Evolutionary conservation across 352 stramenopile genomes (phyloP).

Genomic region (Pythium periplocum): DNA sequence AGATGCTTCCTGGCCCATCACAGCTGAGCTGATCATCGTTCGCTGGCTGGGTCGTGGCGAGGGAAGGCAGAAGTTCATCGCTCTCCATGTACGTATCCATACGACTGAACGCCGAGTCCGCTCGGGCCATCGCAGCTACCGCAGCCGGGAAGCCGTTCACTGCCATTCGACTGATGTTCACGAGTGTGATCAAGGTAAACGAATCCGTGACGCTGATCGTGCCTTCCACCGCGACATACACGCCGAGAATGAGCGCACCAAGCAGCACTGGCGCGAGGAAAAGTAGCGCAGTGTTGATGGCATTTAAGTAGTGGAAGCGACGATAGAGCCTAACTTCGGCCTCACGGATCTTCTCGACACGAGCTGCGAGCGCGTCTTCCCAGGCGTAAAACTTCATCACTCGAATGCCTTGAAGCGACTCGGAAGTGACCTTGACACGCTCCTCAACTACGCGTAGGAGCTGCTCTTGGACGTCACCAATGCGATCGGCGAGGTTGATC

Average conservation of each 20-base stretch:
- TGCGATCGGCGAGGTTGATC: slow-evolving; percentile 12
- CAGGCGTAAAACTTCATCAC: slow-evolving; percentile 91
- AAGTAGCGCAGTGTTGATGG: slow-evolving; percentile 51
- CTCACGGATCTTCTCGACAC: slow-evolving; percentile 34
- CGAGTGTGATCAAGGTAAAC: slow-evolving; percentile 49
- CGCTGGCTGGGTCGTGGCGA: neutral
- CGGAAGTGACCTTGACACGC: slow-evolving; percentile 91
- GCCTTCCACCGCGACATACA: slow-evolving; percentile 34
- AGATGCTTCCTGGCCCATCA: slow-evolving; percentile 11
- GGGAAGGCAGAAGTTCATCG: slow-evolving; percentile 8
- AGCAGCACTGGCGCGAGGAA: slow-evolving; percentile 48
- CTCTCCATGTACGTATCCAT: slow-evolving; percentile 24
- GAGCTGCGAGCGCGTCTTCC: slow-evolving; percentile 41
- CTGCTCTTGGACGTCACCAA: slow-evolving; percentile 19
- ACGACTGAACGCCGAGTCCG: slow-evolving; percentile 15
- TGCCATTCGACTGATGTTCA: slow-evolving; percentile 51
- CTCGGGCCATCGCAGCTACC: slow-evolving; percentile 19
- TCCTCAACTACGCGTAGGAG: slow-evolving; percentile 30
- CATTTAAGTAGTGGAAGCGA: slow-evolving; percentile 50
- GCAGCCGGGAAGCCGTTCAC: slow-evolving; percentile 22
- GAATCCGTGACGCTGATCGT: slow-evolving; percentile 35
- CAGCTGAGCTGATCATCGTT: neutral
- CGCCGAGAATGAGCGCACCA: slow-evolving; percentile 29
- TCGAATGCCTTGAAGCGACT: slow-evolving; percentile 86
- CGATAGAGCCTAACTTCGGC: slow-evolving; percentile 39